A percentile compares a stretch with the other conserved stretches of the same genome.
These are phyloP conservation scores for Penicillium odoratum DNA, from an alignment of 495 filamentous ascomycete species.

Conservation along the genomic window DNA sequence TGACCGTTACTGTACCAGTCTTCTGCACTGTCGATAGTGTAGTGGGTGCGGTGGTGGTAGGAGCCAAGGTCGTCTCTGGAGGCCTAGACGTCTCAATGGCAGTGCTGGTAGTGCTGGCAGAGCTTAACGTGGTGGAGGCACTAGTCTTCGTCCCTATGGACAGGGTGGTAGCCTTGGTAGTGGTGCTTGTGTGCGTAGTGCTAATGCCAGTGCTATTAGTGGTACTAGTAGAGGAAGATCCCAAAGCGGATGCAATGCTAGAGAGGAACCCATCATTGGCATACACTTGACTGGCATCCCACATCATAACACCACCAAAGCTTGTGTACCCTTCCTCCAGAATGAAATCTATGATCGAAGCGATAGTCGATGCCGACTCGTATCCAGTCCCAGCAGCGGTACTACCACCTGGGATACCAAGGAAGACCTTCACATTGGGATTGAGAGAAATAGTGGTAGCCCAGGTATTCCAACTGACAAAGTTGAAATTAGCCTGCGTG, in stretches of 20 bases:
- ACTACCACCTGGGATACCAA: neutral
- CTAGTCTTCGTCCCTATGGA: neutral
- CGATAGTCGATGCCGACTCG: neutral
- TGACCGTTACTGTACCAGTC: neutral
- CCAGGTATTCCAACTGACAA: conserved; percentile 70
- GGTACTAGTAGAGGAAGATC: neutral
- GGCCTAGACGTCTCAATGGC: neutral
- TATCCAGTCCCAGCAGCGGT: neutral
- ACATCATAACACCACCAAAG: conserved; percentile 1
- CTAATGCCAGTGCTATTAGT: neutral
- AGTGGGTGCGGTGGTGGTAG: neutral
- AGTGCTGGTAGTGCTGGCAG: neutral
- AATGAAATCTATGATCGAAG: neutral
- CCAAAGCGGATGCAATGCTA: neutral
- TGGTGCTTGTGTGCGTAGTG: neutral
- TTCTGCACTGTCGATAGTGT: neutral
- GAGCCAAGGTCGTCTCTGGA: no score
- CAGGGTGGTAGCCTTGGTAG: neutral
- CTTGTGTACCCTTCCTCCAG: neutral
- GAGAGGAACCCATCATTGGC: neutral
- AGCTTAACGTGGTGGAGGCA: neutral
- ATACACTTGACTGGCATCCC: neutral
- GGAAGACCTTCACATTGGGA: conserved; percentile 57
- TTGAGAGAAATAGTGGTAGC: conserved; percentile 61
- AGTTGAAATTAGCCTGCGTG: conserved; percentile 64